Conservation (phyloP, 1,284 basidiomycete species). For the Sanghuangporus sanghuang region DNA sequence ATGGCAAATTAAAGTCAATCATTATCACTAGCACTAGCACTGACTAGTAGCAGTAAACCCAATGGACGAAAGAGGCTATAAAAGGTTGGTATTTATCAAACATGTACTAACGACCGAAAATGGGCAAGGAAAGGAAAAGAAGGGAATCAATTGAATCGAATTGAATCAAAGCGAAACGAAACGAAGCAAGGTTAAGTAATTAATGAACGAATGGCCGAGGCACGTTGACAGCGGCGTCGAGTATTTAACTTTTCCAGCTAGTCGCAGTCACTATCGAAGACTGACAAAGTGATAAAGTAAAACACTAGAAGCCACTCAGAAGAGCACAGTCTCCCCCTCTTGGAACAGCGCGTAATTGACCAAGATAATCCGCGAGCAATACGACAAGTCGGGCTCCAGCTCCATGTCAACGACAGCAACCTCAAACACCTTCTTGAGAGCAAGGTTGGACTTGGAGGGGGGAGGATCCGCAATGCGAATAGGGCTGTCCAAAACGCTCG, state of each 20-base stretch:
- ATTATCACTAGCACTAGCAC: no score
- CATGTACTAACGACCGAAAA: neutral
- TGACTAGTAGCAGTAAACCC: no score
- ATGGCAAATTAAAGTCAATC: no score
- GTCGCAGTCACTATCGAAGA: neutral
- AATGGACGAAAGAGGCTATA: neutral
- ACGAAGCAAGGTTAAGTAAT: neutral
- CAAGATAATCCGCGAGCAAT: slow-evolving; percentile 7
- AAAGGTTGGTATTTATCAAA: neutral
- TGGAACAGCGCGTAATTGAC: neutral
- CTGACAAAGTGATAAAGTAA: neutral
- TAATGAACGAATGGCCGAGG: neutral
- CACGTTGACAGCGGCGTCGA: neutral
- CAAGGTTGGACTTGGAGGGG: neutral
- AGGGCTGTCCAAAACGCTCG: slow-evolving; percentile 10
- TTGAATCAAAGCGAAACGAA: neutral
- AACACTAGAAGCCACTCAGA: neutral
- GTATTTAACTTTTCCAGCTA: neutral
- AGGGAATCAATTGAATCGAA: neutral
- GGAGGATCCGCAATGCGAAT: slow-evolving; percentile 4
- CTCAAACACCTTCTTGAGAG: neutral
- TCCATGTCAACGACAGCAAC: slow-evolving; percentile 8
- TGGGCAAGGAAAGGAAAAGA: neutral
- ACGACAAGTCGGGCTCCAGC: slow-evolving; percentile 7
- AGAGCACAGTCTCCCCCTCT: neutral